Percentiles rank a stretch among this genome's conserved stretches.
These are phyloP conservation scores for Aspergillus nanangensis DNA, from an alignment of 495 filamentous ascomycete genomes.

Conservation along the genomic window DNA sequence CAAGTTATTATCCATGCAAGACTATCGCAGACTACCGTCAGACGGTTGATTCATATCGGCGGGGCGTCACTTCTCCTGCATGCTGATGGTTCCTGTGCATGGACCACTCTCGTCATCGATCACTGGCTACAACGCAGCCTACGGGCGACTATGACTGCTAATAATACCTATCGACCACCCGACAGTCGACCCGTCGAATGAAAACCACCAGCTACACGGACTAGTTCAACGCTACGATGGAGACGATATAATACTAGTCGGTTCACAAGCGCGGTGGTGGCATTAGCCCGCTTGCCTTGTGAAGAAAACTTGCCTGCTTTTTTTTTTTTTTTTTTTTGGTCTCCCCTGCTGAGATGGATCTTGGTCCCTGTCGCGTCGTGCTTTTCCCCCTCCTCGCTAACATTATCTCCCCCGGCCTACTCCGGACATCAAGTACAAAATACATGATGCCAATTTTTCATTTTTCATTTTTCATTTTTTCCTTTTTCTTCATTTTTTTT, in stretches of 20 bases:
- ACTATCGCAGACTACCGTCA: constrained; percentile 15
- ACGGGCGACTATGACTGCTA: constrained; percentile 7
- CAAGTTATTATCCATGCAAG: constrained; percentile 12
- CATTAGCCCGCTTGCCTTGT: constrained; percentile 9
- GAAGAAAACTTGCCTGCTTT: constrained; percentile 7
- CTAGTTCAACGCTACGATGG: constrained; percentile 6
- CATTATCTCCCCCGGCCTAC: too few species aligned
- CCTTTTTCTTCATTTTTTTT: neutral
- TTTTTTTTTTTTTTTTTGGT: neutral
- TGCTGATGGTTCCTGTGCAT: constrained; percentile 23
- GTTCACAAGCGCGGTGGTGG: constrained; percentile 14
- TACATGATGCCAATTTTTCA: neutral
- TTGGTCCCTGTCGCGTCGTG: neutral
- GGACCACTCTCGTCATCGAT: constrained; percentile 14
- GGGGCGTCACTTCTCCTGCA: constrained; percentile 21
- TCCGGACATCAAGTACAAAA: too few species aligned
- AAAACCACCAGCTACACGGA: constrained; percentile 11
- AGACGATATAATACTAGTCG: constrained; percentile 4
- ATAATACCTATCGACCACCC: constrained; percentile 11
- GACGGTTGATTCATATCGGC: constrained; percentile 27
- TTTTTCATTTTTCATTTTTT: neutral
- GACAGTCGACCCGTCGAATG: constrained; percentile 11
- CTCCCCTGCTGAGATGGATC: neutral
- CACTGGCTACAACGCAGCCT: constrained; percentile 6
- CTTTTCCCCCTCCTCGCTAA: too few species aligned